A percentile compares a stretch with the other conserved stretches of the same genome.
phyloP scores from a whole-genome alignment of 129 eudicot genomes.

The Gnaphalium uliginosum region DNA sequence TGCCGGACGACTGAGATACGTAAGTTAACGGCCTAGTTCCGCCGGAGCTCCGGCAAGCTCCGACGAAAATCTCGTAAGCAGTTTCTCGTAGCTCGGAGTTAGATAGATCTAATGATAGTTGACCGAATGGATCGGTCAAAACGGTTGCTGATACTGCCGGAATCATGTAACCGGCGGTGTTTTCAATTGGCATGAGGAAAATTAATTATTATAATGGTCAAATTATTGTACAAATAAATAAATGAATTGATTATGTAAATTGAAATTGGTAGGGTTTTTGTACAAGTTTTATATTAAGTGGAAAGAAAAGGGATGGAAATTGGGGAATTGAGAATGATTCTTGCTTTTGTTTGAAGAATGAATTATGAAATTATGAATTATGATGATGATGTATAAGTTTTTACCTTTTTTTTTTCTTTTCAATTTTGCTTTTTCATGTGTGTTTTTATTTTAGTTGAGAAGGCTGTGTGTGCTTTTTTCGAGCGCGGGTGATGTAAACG shows the following conservation, averaged over 20 bases:
- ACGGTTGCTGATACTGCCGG: constrained; percentile 27
- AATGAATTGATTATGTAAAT: neutral
- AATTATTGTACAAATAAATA: neutral
- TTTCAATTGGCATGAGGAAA: constrained; percentile 26
- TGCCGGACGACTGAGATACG: constrained; percentile 52
- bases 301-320: constrained; percentile 1
- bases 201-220: neutral
- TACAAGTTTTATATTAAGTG: neutral
- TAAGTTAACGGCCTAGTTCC: constrained; percentile 65
- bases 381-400: constrained; percentile 13
- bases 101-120: constrained; percentile 41
- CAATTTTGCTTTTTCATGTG: neutral
- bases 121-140: constrained; percentile 53
- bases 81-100: constrained; percentile 76
- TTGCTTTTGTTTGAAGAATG: constrained; percentile 61
- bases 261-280: neutral
- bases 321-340: constrained; percentile 29
- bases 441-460: neutral
- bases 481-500: neutral
- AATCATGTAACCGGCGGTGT: constrained; percentile 21
- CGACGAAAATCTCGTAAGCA: constrained; percentile 78
- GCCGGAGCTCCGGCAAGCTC: constrained; percentile 77
- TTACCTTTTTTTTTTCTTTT: neutral
- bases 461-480: neutral
- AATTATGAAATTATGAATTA: neutral